Evolutionary conservation across 192 early-diverging fungal genomes (phyloP).

Genomic region (Entophlyctis luteolus): DNA sequence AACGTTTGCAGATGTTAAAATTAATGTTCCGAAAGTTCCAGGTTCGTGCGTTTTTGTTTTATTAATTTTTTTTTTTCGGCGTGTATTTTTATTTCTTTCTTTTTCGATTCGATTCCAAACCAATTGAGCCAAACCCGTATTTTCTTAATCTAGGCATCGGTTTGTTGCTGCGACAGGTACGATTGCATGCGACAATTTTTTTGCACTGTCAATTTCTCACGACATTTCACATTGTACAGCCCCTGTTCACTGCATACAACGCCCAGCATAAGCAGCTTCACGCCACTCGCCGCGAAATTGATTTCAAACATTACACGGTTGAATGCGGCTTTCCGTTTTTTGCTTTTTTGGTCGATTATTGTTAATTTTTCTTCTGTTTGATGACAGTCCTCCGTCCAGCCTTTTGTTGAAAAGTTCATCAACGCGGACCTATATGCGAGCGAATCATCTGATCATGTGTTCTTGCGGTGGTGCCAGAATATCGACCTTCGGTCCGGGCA

Average conservation of each 20-base stretch:
- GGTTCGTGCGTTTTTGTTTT: background rate
- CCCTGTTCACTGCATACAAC: constrained; percentile 24
- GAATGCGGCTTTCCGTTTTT: constrained; percentile 28
- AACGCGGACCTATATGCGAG: constrained; percentile 74
- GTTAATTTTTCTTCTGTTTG: background rate
- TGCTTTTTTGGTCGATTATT: background rate
- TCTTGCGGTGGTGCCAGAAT: constrained; percentile 58
- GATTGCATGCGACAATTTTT: background rate
- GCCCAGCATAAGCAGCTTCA: background rate
- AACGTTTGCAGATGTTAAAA: constrained; percentile 59
- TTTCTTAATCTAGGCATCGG: too few species aligned
- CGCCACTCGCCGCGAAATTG: constrained; percentile 9
- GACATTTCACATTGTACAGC: constrained; percentile 3
- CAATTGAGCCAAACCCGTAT: too few species aligned
- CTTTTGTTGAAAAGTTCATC: constrained; percentile 86
- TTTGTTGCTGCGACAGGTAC: constrained; percentile 23
- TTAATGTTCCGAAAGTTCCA: constrained; percentile 98
- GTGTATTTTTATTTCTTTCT: background rate
- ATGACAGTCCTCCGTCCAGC: constrained; percentile 54
- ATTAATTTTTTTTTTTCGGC: background rate
- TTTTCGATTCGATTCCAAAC: too few species aligned
- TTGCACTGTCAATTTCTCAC: background rate
- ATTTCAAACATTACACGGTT: constrained; percentile 23
- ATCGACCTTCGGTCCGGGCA: constrained; percentile 54
- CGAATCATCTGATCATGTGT: constrained; percentile 56